Base-by-base conservation (phyloP, 169 alveolate species). In the Theileria equi region DNA sequence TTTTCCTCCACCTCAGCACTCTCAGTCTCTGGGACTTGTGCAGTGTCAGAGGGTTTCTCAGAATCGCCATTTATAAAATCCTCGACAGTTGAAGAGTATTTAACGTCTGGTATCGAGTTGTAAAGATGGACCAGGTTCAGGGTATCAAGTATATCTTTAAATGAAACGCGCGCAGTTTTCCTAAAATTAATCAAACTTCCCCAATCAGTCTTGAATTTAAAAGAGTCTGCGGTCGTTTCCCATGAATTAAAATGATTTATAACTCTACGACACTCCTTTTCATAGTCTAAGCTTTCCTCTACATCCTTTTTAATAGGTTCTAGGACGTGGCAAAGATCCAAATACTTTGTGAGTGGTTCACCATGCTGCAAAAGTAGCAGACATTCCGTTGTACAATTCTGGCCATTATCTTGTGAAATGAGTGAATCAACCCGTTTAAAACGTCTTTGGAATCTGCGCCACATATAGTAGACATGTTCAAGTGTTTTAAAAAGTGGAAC, bases 181-280 rank as follows among this genome's bases (percentile, higher is more conserved):
- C 77, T 54, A 43, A 73, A 73, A 48, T 48, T 73, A 2, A 52
- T 28, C 58, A 73, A 21, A 11, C 59, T 36, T 5, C 38, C 36
- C 83, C 83, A 73, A 36, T 73, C 83, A 17, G 78, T 40, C 35
- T 73, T 73, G 29, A 57, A 26, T 5, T 57, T 57, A 25, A 57
- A 36, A 10, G 29, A 16, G 23, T 57, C 67, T 10, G 16, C 31
- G 53, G 67, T 57, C 36, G 40, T 19, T 38, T 34, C 25, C 78
- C 66, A 59, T 11, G 29, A 50, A 36, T 63, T 73, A 32, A 62
- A 61, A 26, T 62, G 66, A 38, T 73, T 68, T 5, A 73, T 44
- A 19, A 63, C 63, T 68, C 28, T 73, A 13, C 83, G 5, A 41
- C 83, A 73, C 17, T 31, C 52, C 78, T 59, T 73, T 40, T 73